phyloP scores from a whole-genome alignment of 768 basidiomycete genomes.

The Glaciozyma martinii region DNA sequence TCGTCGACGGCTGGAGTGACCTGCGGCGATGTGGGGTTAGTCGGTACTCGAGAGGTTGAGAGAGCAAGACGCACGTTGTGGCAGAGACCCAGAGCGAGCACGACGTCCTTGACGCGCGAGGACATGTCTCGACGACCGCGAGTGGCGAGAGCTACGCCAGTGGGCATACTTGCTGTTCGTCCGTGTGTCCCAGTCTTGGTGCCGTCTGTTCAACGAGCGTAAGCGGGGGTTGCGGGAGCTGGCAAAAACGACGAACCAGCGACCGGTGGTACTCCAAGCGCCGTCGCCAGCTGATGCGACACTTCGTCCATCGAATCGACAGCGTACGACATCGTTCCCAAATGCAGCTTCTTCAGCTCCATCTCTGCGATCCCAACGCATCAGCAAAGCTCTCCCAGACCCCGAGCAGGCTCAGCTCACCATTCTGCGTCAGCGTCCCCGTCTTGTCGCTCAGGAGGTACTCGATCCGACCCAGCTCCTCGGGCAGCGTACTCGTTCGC shows the following conservation, averaged over 20 bases:
- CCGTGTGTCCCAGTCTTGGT: neutral
- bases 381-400: neutral
- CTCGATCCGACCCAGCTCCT: constrained; percentile 89
- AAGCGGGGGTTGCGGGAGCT: neutral
- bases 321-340: constrained; percentile 97
- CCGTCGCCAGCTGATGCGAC: constrained; percentile 73
- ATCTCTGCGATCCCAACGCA: constrained; percentile 55
- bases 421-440: constrained; percentile 94
- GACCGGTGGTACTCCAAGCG: constrained; percentile 64
- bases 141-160: constrained; percentile 71
- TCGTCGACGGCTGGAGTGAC: constrained; percentile 82
- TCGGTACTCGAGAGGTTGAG: neutral
- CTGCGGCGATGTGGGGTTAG: constrained; percentile 44
- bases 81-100: constrained; percentile 84
- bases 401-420: constrained; percentile 44
- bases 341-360: constrained; percentile 98
- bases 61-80: constrained; percentile 63
- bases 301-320: constrained; percentile 99
- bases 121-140: constrained; percentile 91
- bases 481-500: constrained; percentile 91
- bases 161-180: constrained; percentile 45
- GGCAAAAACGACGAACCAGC: constrained; percentile 43
- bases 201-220: constrained; percentile 19
- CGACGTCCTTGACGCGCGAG: constrained; percentile 81
- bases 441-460: constrained; percentile 97